phyloP scores from a whole-genome alignment of 78 protist species.

The Speleostelium caveatum region DNA sequence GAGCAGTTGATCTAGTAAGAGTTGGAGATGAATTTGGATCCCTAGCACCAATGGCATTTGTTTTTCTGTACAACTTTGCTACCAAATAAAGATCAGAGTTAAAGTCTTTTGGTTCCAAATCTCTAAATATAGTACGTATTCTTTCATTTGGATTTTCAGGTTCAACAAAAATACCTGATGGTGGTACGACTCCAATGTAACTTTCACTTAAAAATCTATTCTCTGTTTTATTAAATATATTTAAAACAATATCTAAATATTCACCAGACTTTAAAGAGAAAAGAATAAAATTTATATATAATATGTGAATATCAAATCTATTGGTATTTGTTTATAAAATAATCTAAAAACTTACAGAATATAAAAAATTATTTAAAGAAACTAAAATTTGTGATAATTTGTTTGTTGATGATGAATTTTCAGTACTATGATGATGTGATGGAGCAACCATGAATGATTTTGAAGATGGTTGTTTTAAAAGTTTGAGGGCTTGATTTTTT shows the following conservation, averaged over 20 bases:
- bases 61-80: slow-evolving; percentile 32
- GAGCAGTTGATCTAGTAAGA: slow-evolving; percentile 11
- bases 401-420: not conserved
- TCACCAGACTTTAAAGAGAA: slow-evolving; percentile 23
- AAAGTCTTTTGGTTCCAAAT: slow-evolving; percentile 32
- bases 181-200: slow-evolving; percentile 59
- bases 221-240: slow-evolving; percentile 25
- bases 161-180: slow-evolving; percentile 63
- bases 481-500: not conserved
- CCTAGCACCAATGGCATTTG: slow-evolving; percentile 12
- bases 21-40: slow-evolving; percentile 77
- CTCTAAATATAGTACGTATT: slow-evolving; percentile 57
- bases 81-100: slow-evolving; percentile 50
- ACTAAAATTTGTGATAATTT: slow-evolving; percentile 27
- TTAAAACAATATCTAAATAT: slow-evolving; percentile 46
- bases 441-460: slow-evolving; percentile 13
- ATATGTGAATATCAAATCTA: not conserved
- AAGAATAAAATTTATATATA: too few species aligned
- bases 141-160: slow-evolving; percentile 74
- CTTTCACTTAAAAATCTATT: slow-evolving; percentile 23
- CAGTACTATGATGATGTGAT: too few species aligned
- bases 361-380: slow-evolving; percentile 55
- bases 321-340: not conserved
- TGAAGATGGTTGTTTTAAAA: too few species aligned
- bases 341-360: slow-evolving; percentile 28